These are phyloP conservation scores for Kregervanrija delftensis DNA, from an alignment of 805 yeast species.

Conservation along the genomic window DNA sequence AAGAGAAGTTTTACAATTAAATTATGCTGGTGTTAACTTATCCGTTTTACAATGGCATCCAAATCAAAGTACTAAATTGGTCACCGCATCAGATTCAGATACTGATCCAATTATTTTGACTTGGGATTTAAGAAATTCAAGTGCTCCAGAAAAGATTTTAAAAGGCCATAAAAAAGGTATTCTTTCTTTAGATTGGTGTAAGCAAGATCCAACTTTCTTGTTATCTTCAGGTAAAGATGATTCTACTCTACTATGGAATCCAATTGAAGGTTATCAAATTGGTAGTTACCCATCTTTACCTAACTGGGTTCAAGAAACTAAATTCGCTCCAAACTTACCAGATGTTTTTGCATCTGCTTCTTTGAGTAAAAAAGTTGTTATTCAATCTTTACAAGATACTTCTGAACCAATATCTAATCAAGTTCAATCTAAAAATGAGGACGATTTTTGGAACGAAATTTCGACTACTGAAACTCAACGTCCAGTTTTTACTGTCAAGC, in stretches of 20 bases:
- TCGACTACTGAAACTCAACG: slow-evolving; percentile 63
- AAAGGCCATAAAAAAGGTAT: slow-evolving; percentile 85
- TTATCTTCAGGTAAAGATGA: slow-evolving; percentile 93
- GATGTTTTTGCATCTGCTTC: slow-evolving; percentile 86
- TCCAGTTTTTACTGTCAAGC: slow-evolving; percentile 62
- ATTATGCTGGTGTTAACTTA: slow-evolving; percentile 66
- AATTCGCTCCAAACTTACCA: slow-evolving; percentile 83
- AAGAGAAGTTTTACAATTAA: slow-evolving; percentile 81
- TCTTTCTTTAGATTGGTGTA: slow-evolving; percentile 89
- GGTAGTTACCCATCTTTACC: slow-evolving; percentile 89
- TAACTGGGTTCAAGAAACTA: slow-evolving; percentile 88
- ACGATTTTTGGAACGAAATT: slow-evolving; percentile 81
- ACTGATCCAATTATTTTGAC: slow-evolving; percentile 70
- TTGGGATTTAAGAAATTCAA: slow-evolving; percentile 93
- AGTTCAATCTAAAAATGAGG: slow-evolving; percentile 41
- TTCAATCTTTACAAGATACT: slow-evolving; percentile 88
- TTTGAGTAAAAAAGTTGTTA: slow-evolving; percentile 72
- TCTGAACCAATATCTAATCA: slow-evolving; percentile 45
- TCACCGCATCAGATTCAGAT: slow-evolving; percentile 84
- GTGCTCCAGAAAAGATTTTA: slow-evolving; percentile 75
- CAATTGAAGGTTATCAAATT: slow-evolving; percentile 59
- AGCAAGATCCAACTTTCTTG: slow-evolving; percentile 67
- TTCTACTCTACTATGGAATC: slow-evolving; percentile 85
- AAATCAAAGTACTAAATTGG: slow-evolving; percentile 70
- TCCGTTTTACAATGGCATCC: slow-evolving; percentile 96